Percentiles rank a stretch among this genome's conserved stretches.
phyloP scores from a whole-genome alignment of 2,329 filamentous ascomycete species.

The Shiraia bambusicola region DNA sequence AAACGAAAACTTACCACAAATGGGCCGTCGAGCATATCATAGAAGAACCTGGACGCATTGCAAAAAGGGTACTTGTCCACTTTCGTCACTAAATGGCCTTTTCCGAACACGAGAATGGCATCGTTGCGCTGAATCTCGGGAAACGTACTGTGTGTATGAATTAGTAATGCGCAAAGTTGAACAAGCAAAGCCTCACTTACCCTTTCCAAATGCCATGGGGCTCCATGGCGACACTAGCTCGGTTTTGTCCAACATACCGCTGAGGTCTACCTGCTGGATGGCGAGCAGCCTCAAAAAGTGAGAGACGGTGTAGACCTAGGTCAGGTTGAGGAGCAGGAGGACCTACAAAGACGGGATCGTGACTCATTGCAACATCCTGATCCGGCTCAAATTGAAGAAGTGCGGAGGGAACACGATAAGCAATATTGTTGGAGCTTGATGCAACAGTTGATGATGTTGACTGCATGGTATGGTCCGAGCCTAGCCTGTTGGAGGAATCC shows the following conservation, averaged over 20 bases:
- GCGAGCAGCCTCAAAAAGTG: neutral
- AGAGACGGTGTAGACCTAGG: constrained; percentile 1
- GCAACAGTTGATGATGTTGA: too few species aligned
- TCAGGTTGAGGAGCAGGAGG: neutral
- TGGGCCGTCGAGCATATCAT: constrained; percentile 11
- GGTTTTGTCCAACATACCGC: neutral
- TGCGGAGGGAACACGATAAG: too few species aligned
- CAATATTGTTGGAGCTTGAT: too few species aligned
- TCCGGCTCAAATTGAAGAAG: too few species aligned
- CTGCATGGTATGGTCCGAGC: too few species aligned
- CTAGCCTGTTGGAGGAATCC: too few species aligned
- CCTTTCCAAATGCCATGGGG: constrained; percentile 4
- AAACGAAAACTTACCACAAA: constrained; percentile 6
- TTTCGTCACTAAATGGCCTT: constrained; percentile 16
- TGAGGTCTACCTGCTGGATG: neutral
- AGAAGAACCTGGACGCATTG: constrained; percentile 18
- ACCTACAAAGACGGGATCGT: too few species aligned
- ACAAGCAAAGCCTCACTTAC: constrained; percentile 4
- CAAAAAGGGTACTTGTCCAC: constrained; percentile 17
- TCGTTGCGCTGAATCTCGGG: constrained; percentile 13
- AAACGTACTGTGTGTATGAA: constrained; percentile 6
- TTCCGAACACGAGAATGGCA: constrained; percentile 19
- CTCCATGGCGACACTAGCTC: constrained; percentile 10
- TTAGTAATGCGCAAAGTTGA: constrained; percentile 1
- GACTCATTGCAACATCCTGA: too few species aligned